phyloP scores from a whole-genome alignment of 2,329 filamentous ascomycete genomes.

The Ophiostoma himal-ulmi region DNA sequence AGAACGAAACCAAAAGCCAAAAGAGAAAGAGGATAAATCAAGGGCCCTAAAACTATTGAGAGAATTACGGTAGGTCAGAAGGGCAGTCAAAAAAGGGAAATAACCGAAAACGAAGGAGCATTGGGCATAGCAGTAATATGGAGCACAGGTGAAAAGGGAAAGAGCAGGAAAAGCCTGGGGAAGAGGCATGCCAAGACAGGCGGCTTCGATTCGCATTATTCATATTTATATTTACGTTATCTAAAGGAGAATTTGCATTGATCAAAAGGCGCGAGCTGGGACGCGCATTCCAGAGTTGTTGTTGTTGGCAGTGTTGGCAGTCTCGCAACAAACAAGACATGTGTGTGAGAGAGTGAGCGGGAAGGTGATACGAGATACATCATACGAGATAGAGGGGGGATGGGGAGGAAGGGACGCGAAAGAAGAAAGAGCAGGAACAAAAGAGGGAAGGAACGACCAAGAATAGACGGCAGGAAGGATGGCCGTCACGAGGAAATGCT shows the following conservation, averaged over 20 bases:
- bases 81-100: neutral
- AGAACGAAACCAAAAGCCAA: neutral
- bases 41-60: neutral
- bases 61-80: neutral
- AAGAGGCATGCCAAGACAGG: neutral
- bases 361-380: neutral
- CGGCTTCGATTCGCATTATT: neutral
- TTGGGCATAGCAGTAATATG: neutral
- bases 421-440: neutral
- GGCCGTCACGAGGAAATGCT: neutral
- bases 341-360: neutral
- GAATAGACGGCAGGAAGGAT: neutral
- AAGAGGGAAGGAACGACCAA: constrained; percentile 2
- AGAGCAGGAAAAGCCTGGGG: neutral
- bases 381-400: neutral
- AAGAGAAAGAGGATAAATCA: neutral
- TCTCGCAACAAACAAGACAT: neutral
- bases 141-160: neutral
- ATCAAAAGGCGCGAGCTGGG: neutral
- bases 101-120: neutral
- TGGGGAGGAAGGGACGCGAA: neutral
- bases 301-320: neutral
- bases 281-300: constrained; percentile 1
- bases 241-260: neutral
- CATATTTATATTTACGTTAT: neutral